Evolutionary conservation across 2,329 filamentous ascomycete genomes (phyloP).

Genomic region (Fusarium anthophilum): DNA sequence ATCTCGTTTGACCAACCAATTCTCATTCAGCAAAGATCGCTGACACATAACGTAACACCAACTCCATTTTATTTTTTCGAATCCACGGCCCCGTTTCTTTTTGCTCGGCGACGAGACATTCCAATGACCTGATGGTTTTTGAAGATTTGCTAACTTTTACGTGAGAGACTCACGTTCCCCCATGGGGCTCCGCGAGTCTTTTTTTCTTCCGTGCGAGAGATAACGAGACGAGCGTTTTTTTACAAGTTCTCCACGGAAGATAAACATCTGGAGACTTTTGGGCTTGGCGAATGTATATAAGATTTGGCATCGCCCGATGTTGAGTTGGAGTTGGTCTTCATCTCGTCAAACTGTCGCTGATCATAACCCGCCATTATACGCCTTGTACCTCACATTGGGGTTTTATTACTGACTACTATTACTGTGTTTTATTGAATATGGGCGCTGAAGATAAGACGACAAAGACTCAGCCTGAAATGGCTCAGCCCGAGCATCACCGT

Average conservation of each 20-base stretch:
- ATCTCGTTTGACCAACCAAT: neutral
- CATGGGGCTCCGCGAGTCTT: slow-evolving; percentile 33
- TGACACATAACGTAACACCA: slow-evolving; percentile 31
- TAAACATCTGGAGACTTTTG: slow-evolving; percentile 10
- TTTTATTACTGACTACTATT: neutral
- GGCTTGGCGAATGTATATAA: slow-evolving; percentile 33
- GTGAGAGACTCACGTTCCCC: slow-evolving; percentile 28
- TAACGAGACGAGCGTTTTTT: slow-evolving; percentile 8
- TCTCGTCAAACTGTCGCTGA: slow-evolving; percentile 1
- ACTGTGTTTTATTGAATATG: neutral
- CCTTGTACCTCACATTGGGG: neutral
- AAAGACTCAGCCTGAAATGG: slow-evolving; percentile 22
- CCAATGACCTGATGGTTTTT: slow-evolving; percentile 31
- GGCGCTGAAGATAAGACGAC: slow-evolving; percentile 12
- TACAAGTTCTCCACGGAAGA: slow-evolving; percentile 4
- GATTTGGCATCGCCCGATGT: neutral
- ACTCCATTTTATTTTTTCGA: neutral
- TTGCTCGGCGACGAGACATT: neutral
- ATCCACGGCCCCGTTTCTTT: slow-evolving; percentile 5
- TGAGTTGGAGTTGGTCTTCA: slow-evolving; percentile 1
- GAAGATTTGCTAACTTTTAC: slow-evolving; percentile 37
- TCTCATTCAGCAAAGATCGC: slow-evolving; percentile 29
- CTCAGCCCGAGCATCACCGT: slow-evolving; percentile 3
- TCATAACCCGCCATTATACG: neutral
- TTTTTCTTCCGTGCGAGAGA: slow-evolving; percentile 3